Evolutionary conservation across 73 alveolate species (phyloP).

Genomic region (Durusdinium trenchii): DNA sequence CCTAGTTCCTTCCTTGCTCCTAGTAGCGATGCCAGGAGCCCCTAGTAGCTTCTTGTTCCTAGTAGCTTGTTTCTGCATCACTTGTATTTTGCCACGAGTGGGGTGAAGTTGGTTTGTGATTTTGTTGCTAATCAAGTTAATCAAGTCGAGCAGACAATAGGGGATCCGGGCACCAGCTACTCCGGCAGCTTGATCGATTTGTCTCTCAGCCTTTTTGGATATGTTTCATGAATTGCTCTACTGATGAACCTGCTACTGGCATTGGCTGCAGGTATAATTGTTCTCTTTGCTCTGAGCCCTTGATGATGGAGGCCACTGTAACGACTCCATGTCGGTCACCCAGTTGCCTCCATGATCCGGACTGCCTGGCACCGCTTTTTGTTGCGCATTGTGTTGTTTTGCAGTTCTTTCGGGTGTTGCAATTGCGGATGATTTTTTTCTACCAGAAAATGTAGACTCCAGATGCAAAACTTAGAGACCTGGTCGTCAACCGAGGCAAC

Average conservation of each 20-base stretch:
- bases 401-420: background rate
- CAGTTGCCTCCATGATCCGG: background rate
- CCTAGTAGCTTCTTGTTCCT: background rate
- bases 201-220: background rate
- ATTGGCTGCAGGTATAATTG: conserved; percentile 54
- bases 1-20: background rate
- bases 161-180: background rate
- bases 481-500: background rate
- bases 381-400: background rate
- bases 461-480: background rate
- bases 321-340: conserved; percentile 74
- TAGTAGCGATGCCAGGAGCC: background rate
- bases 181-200: background rate
- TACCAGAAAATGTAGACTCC: background rate
- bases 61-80: background rate
- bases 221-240: background rate
- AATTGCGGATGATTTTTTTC: background rate
- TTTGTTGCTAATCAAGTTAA: background rate
- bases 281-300: conserved; percentile 85
- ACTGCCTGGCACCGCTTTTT: background rate
- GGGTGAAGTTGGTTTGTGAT: too few relatives aligned
- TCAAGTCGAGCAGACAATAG: background rate
- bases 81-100: background rate
- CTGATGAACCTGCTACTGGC: too few relatives aligned
- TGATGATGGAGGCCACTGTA: conserved; percentile 89